phyloP scores from a whole-genome alignment of 495 filamentous ascomycete species.

The Halenospora varia region DNA sequence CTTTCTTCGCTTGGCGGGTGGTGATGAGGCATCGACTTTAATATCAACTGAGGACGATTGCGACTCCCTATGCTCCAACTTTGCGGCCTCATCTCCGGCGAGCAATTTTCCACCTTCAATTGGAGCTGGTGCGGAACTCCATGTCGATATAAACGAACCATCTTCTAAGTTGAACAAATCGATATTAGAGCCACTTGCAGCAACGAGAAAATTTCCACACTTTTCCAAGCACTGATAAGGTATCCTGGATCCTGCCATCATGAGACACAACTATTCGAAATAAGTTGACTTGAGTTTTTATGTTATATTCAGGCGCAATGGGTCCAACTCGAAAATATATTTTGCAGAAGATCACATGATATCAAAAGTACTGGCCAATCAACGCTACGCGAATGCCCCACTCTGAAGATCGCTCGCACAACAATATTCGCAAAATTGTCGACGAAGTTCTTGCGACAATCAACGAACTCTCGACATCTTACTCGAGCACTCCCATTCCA shows the following conservation, averaged over 20 bases:
- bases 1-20: constrained; percentile 25
- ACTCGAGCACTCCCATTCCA: constrained; percentile 13
- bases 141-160: constrained; percentile 34
- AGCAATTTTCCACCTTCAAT: not conserved
- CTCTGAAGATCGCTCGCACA: not conserved
- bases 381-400: not conserved
- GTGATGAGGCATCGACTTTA: not conserved
- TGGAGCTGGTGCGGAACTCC: constrained; percentile 23
- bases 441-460: not conserved
- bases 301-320: not conserved
- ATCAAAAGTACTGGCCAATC: not conserved
- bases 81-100: not conserved
- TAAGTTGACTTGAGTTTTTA: not conserved
- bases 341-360: not conserved
- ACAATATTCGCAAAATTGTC: not conserved
- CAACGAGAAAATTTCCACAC: constrained; percentile 34
- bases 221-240: constrained; percentile 41
- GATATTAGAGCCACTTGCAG: constrained; percentile 37
- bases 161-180: constrained; percentile 33
- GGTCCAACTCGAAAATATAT: not conserved
- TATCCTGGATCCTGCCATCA: not conserved
- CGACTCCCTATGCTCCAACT: not conserved
- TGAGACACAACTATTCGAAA: not conserved
- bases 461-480: constrained; percentile 25
- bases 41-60: constrained; percentile 5